These are phyloP conservation scores for Cladobotryum mycophilum DNA, from an alignment of 2,329 filamentous ascomycete species.

Conservation along the genomic window DNA sequence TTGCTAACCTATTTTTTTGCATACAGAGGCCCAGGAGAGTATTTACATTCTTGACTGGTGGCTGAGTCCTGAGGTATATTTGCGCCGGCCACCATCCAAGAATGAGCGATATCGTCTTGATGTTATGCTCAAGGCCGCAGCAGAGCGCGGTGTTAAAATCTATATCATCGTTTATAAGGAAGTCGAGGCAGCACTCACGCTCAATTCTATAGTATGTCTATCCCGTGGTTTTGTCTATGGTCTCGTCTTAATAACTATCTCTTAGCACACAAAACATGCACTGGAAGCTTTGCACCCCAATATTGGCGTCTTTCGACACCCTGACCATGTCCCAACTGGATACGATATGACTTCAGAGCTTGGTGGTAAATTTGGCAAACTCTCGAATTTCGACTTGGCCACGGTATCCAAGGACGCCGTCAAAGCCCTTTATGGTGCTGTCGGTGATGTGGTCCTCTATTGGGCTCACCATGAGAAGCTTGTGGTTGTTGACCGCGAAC, in stretches of 20 bases:
- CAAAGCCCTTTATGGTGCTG: conserved; percentile 74
- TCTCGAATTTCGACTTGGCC: conserved; percentile 49
- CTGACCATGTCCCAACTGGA: conserved; percentile 74
- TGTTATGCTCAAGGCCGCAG: conserved; percentile 72
- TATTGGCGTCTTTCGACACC: conserved; percentile 83
- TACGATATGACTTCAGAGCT: conserved; percentile 63
- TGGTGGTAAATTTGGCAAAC: conserved; percentile 49
- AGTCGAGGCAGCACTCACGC: conserved; percentile 70
- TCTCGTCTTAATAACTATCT: conserved; percentile 18
- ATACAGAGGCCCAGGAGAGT: conserved; percentile 59
- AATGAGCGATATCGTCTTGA: conserved; percentile 83
- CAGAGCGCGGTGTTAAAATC: conserved; percentile 75
- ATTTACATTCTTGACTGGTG: conserved; percentile 90
- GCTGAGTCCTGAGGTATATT: conserved; percentile 81
- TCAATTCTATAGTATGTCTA: conserved; percentile 39
- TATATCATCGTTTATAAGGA: conserved; percentile 92
- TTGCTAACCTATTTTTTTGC: conserved; percentile 7
- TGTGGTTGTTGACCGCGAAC: conserved; percentile 68
- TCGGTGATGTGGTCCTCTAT: conserved; percentile 75
- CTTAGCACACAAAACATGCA: conserved; percentile 68
- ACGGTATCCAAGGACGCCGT: conserved; percentile 67
- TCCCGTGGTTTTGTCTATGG: neutral
- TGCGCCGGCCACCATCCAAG: conserved; percentile 72
- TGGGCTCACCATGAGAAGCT: conserved; percentile 96
- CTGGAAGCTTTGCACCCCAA: conserved; percentile 75